Base-by-base conservation (phyloP, 2,329 filamentous ascomycete species). In the Annulohypoxylon truncatum region DNA sequence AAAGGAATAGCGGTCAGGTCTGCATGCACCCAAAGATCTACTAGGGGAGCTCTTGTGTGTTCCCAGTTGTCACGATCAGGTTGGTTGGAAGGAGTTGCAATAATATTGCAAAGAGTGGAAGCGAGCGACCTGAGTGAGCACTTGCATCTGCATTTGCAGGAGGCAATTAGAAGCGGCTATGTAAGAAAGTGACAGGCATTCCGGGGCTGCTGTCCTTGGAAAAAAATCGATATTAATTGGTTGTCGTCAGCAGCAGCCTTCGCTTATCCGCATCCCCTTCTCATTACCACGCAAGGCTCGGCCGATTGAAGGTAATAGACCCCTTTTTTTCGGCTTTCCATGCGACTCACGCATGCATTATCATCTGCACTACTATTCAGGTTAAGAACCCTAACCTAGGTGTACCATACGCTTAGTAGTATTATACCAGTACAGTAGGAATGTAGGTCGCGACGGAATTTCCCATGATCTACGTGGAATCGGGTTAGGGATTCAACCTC, bases 121-220 rank as follows among this genome's bases (percentile, higher is more conserved):
- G 64, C 57, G 52, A 68, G 55, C 51, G 54, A 61, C 50, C 28
- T 67, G 61, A 67, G 44, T 53, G 57, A 60, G 61, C 61, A 67
- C 64, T 62, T 67, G 61, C 67, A 62, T 65, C 61, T 65, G 67
- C 67, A 65, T 67, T 69, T 69, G 61, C 61, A 65, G 67, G 51
- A 65, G 61, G 60, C 42, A 63, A 54, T 52, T 63, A 65, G 64
- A 60, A 61, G 60, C 60, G 60, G 59, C 28, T 66, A 62, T 57
- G 48, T 50, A 40, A 57, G 20, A 54, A 42, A 53, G 53, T 63
- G 57, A 57, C 59, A 57, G 40, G 57, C 60, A 54, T 64, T 31
- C 44, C 58, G 24, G 50, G 50, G 35, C 40, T 56, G 24, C 18
- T 28, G 12, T 64, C 33, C 53, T 64, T 15, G 53, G 24, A 50